These are phyloP conservation scores for Thozetella sp. DNA, from an alignment of 495 filamentous ascomycete genomes.

Conservation along the genomic window DNA sequence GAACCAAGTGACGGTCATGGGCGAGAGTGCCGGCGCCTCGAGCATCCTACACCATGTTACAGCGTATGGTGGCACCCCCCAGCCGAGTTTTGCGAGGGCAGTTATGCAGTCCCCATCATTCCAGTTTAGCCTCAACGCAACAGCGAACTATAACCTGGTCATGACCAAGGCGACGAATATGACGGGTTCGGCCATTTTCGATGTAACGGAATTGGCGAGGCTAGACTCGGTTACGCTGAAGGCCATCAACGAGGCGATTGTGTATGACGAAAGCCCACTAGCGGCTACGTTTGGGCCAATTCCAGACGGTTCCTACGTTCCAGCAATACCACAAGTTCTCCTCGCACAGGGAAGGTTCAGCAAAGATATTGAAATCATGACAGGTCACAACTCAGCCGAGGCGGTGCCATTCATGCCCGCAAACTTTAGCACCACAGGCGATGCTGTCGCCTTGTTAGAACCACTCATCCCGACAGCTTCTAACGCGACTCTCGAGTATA, in stretches of 20 bases:
- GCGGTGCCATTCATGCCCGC: neutral
- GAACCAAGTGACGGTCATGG: constrained; percentile 60
- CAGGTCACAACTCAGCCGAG: constrained; percentile 21
- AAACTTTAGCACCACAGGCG: neutral
- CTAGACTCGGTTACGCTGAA: constrained; percentile 48
- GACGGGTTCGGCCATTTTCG: constrained; percentile 23
- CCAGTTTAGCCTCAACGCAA: constrained; percentile 15
- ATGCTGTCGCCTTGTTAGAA: neutral
- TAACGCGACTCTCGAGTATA: constrained; percentile 32
- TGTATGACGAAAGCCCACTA: constrained; percentile 44
- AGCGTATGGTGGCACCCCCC: neutral
- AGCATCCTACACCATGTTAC: constrained; percentile 48
- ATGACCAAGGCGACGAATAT: neutral
- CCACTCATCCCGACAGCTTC: neutral
- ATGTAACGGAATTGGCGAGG: constrained; percentile 49
- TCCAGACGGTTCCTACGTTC: constrained; percentile 62
- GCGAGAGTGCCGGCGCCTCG: constrained; percentile 64
- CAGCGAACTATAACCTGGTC: neutral
- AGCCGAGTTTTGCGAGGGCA: neutral
- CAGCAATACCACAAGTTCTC: constrained; percentile 56
- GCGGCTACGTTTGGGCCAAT: constrained; percentile 56
- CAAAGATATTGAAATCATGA: constrained; percentile 53
- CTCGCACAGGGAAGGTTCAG: constrained; percentile 59
- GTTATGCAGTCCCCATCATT: constrained; percentile 16
- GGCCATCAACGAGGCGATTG: constrained; percentile 51